Percentiles rank a stretch among this genome's conserved stretches.
Conservation (phyloP, 176 grass and related monocot species). For the Phragmites australis region DNA sequence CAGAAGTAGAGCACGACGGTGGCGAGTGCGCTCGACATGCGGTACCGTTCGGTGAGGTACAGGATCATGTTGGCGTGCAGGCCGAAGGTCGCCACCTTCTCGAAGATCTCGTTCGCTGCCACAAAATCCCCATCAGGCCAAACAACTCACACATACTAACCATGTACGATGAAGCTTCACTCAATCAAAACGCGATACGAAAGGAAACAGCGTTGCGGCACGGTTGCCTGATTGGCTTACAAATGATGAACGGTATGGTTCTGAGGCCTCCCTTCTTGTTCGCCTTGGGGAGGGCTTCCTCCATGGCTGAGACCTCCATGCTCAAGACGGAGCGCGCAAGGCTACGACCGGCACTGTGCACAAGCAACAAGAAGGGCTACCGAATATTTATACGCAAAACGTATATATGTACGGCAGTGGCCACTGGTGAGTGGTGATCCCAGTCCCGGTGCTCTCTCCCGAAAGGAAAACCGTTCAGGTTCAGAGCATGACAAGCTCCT, state of each 20-base stretch:
- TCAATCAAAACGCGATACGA: too few species aligned
- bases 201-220: not conserved
- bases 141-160: not conserved
- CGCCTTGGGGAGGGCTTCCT: conserved; percentile 34
- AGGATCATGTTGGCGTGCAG: conserved; percentile 64
- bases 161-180: not conserved
- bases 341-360: not conserved
- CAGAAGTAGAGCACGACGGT: conserved; percentile 47
- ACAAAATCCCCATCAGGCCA: not conserved
- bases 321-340: not conserved
- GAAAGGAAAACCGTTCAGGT: not conserved
- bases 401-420: not conserved
- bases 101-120: conserved; percentile 75
- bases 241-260: conserved; percentile 69
- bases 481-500: conserved; percentile 15
- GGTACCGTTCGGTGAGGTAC: conserved; percentile 58
- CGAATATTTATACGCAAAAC: conserved; percentile 20
- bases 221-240: conserved; percentile 30
- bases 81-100: conserved; percentile 61
- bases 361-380: conserved; percentile 10
- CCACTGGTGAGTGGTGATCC: not conserved
- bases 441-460: not conserved
- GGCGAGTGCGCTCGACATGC: conserved; percentile 34
- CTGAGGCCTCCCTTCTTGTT: conserved; percentile 63
- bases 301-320: conserved; percentile 53